Evolutionary conservation across 495 filamentous ascomycete species (phyloP), one percentile per base, ranked within the genome.

Genomic region (Hypomontagnella submonticulosa): DNA sequence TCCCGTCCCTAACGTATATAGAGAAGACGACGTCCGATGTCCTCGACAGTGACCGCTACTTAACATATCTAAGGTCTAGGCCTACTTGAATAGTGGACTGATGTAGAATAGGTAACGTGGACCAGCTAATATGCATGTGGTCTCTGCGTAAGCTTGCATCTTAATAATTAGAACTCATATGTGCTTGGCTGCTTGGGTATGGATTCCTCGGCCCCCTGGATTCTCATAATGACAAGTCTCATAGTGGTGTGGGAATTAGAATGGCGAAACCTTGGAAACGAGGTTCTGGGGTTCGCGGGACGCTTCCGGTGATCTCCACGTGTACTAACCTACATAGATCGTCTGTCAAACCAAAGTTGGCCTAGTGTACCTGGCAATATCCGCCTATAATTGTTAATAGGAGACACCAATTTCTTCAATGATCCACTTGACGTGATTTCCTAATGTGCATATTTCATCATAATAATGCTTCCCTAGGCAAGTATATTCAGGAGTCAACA

Each of bases 261-360:
- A 63, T 54, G 33, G 48, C 32, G 53, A 69, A 69, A 57, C 66
- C 33, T 48, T 41, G 44, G 40, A 59, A 61, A 44, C 66, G 66
- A 69, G 55, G 60, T 69, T 42, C 61, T 57, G 56, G 66, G 60
- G 60, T 57, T 64, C 66, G 66, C 66, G 66, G 66, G 60, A 64
- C 59, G 13, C 60, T 69, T 69, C 66, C 66, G 66, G 66, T 30
- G 50, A 59, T 61, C 46, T 63, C 65, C 65, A 68, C 65, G 65
- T 59, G 65, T 59, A 54, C 65, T 68, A 64, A 63, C 60, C 66
- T 36, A 37, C 49, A 53, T 53, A 56, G 60, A 61, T 56, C 38
- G 51, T 69, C 66, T 27, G 23, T 27, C 23, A 61, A 52, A 46
- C 60, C 66, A 32, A 60, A 69, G 49, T 61, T 44, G 43, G 66